Conservation (phyloP, 495 filamentous ascomycete genomes). For the Chaetomium tenue region DNA sequence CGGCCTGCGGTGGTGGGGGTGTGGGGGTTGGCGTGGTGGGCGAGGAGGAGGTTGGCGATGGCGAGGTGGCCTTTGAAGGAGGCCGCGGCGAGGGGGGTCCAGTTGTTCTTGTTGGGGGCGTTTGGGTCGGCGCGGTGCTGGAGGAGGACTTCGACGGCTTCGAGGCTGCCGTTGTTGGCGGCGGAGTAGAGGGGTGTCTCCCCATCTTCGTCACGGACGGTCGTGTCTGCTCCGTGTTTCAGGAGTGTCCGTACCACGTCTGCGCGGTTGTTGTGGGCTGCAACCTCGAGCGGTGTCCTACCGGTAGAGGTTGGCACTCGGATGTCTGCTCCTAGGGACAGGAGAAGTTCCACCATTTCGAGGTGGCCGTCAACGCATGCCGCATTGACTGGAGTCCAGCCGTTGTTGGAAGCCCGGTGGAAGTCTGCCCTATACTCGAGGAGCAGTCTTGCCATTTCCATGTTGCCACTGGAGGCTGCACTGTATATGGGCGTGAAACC, state of each 20-base stretch:
- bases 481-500: neutral
- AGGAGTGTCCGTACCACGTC: neutral
- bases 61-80: slow-evolving; percentile 1
- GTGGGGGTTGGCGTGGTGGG: neutral
- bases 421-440: neutral
- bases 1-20: neutral
- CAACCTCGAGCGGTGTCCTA: neutral
- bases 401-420: neutral
- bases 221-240: neutral
- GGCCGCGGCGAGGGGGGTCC: neutral
- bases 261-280: neutral
- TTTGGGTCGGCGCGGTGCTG: neutral
- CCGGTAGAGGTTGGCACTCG: neutral
- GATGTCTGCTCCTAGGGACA: neutral
- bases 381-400: neutral
- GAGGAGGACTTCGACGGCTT: neutral
- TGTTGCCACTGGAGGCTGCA: neutral
- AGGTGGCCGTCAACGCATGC: neutral
- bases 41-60: neutral
- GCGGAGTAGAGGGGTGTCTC: neutral
- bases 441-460: neutral
- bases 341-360: neutral
- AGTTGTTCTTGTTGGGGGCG: neutral
- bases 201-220: neutral
- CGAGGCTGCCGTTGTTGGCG: neutral